Base-by-base conservation (phyloP, 805 yeast species). In the Kodamaea sagamina region DNA sequence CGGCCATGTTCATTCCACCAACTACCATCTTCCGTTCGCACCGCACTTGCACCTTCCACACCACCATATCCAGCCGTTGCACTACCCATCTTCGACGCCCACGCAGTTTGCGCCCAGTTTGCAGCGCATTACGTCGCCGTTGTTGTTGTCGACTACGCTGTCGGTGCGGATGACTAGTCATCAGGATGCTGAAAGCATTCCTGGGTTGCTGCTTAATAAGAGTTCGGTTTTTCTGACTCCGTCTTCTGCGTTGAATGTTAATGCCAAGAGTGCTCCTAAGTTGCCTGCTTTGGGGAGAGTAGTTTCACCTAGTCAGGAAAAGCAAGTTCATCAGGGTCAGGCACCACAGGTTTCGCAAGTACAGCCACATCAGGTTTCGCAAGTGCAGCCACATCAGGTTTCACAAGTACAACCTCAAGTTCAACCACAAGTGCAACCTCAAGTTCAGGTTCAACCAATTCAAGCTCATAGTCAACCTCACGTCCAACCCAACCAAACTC, bases 21-120 rank as follows among this genome's bases (percentile, higher is more conserved):
- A 7, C 34, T 13, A 29, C 34, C 34, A 29, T 19, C 34, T 29
- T 10, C 34, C 34, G 18, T 29, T 29, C 15, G 34, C 34, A 4
- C 34, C 34, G 15, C 38, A 29, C 34, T 32, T 25, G 19, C 41
- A 42, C 28, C 38, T 36, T 10, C 38, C 45, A 3, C 39, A 34
- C 18, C 39, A 22, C 36, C 40, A 18, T 59, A 58, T 44, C 53
- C 82, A 78, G 56, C 81, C 82, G 15, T 61, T 79, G 32, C 83
- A 81, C 59, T 81, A 81, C 55, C 88, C 88, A 5, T 69, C 79
- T 3, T 79, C 85, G 0, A 81, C 86, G 1, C 88, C 88, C 11
- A 77, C 86, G 1, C 86, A 81, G 53, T 82, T 79, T 69, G 86
- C 84, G 22, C 79, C 84, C 0, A 82, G 82, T 32, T 61, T 82